Evolutionary conservation across 1,139 yeast genomes (phyloP), one percentile per base, ranked within the genome.

Genomic region (Wickerhamomyces sp.): DNA sequence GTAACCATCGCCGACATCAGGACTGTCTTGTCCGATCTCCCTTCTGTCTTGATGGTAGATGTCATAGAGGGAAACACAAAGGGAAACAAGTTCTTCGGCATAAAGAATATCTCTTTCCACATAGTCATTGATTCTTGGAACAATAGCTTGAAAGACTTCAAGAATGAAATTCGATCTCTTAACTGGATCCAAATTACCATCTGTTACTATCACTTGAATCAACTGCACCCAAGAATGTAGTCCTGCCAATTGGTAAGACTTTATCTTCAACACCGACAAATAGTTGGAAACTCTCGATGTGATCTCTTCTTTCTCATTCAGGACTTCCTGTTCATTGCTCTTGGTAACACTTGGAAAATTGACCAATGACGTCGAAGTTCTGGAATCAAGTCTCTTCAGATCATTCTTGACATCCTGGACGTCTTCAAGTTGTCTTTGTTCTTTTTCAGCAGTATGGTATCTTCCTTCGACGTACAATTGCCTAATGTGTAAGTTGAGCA

Each of bases 181-280:
- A 11, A 59, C 54, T 0, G 64, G 50, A 5, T 58, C 54, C 41
- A 75, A 47, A 15, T 63, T 61, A 3, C 77, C 70, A 51, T 83
- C 91, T 15, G 77, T 68, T 7, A 85, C 77, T 32, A 87, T 59
- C 4, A 87, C 77, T 43, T 86, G 85, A 24, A 86, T 78, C 35
- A 88, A 59, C 47, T 81, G 83, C 23, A 82, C 78, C 97, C 97
- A 89, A 0, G 94, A 75, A 49, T 78, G 84, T 20, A 89, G 61
- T 39, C 81, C 76, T 8, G 70, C 63, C 31, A 81, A 62, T 44
- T 84, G 93, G 5, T 68, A 63, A 2, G 65, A 57, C 38, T 71
- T 68, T 46, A 77, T 69, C 27, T 66, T 65, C 23, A 65, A 63
- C 24, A 63, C 63, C 11, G 74, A 60, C 14, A 75, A 49, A 29